Evolutionary conservation across 1,284 basidiomycete species (phyloP).

Genomic region (Tylopilus sp.): DNA sequence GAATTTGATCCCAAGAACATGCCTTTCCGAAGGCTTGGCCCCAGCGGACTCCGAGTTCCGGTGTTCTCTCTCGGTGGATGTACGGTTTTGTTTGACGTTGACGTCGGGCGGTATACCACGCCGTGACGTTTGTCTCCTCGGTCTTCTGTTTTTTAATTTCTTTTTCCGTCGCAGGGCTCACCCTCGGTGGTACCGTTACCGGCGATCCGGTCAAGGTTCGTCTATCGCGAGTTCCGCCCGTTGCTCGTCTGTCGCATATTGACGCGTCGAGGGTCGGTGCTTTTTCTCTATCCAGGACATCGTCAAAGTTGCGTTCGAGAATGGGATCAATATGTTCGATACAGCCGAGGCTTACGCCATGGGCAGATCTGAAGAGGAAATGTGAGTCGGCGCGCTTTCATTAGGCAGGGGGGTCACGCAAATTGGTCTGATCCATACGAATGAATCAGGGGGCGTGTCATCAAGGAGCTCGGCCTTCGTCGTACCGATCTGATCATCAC

Average conservation of each 20-base stretch:
- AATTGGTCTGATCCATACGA: background rate
- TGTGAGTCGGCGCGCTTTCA: slow-evolving; percentile 19
- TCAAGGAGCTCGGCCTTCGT: slow-evolving; percentile 62
- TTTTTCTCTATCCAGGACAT: slow-evolving; percentile 31
- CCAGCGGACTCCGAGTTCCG: slow-evolving; percentile 70
- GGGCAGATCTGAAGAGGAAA: slow-evolving; percentile 47
- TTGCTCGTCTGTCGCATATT: background rate
- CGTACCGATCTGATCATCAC: slow-evolving; percentile 64
- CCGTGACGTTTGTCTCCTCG: background rate
- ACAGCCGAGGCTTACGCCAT: slow-evolving; percentile 58
- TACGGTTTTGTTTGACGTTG: slow-evolving; percentile 36
- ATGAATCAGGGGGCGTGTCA: slow-evolving; percentile 52
- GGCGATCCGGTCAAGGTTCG: background rate
- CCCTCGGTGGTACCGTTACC: slow-evolving; percentile 36
- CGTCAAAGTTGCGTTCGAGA: slow-evolving; percentile 43
- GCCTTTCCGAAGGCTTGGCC: slow-evolving; percentile 70
- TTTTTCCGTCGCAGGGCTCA: slow-evolving; percentile 29
- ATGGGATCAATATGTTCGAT: slow-evolving; percentile 52
- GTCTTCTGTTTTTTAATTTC: background rate
- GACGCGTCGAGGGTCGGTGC: background rate
- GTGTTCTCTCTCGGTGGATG: slow-evolving; percentile 78
- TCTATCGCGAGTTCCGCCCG: background rate
- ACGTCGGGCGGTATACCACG: slow-evolving; percentile 1
- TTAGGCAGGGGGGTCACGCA: no score
- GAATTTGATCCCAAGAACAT: slow-evolving; percentile 59